Evolutionary conservation across 2,329 filamentous ascomycete species (phyloP).

Genomic region (Colletotrichum ledebouriae): DNA sequence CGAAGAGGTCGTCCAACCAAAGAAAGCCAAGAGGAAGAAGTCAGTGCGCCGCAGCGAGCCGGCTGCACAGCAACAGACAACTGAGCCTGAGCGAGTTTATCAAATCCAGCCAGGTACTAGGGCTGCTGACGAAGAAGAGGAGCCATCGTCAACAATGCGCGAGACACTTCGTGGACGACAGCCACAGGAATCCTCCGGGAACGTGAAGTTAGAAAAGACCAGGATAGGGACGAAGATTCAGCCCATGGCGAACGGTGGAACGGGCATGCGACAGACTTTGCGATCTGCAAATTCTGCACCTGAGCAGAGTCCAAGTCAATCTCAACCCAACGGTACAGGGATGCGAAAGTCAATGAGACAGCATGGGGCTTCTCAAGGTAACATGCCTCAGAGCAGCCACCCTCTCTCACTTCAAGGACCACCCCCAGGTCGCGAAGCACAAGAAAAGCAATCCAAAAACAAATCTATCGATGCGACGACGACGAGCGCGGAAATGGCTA

Average conservation of each 20-base stretch:
- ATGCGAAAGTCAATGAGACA: conserved; percentile 50
- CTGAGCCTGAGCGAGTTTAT: conserved; percentile 51
- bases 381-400: not conserved
- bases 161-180: conserved; percentile 35
- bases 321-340: conserved; percentile 26
- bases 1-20: conserved; percentile 51
- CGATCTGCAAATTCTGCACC: conserved; percentile 12
- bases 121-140: conserved; percentile 18
- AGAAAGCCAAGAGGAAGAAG: conserved; percentile 53
- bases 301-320: not conserved
- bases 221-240: conserved; percentile 56
- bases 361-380: conserved; percentile 19
- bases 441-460: conserved; percentile 12
- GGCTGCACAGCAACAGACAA: conserved; percentile 24
- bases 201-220: conserved; percentile 59
- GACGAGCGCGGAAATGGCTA: conserved; percentile 43
- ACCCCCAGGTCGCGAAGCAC: not conserved
- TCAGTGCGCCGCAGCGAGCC: conserved; percentile 45
- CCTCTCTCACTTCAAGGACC: conserved; percentile 35
- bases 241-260: conserved; percentile 23
- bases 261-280: conserved; percentile 48
- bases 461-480: conserved; percentile 30
- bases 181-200: conserved; percentile 28
- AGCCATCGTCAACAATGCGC: conserved; percentile 8
- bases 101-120: conserved; percentile 55